These are phyloP conservation scores for Penicillium subrubescens DNA, from an alignment of 495 filamentous ascomycete species.

Conservation along the genomic window DNA sequence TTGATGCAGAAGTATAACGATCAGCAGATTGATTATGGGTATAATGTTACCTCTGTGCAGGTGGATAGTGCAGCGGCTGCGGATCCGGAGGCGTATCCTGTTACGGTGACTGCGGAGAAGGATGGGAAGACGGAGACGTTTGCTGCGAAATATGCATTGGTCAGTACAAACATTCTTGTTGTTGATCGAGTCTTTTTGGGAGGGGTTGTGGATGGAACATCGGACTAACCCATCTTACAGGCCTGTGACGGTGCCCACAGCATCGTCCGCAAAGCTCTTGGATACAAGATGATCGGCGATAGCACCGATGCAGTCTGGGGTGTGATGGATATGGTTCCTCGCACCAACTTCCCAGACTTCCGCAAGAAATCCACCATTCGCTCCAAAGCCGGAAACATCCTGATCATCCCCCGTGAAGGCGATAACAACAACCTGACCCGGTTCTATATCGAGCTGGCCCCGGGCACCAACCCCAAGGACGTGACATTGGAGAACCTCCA, in stretches of 20 bases:
- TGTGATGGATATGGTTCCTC: constrained; percentile 79
- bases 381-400: constrained; percentile 58
- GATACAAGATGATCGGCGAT: constrained; percentile 73
- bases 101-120: constrained; percentile 55
- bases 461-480: constrained; percentile 46
- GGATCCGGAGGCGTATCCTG: constrained; percentile 52
- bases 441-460: constrained; percentile 70
- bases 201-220: background rate
- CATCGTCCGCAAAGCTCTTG: constrained; percentile 64
- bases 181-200: background rate
- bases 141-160: constrained; percentile 69
- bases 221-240: constrained; percentile 32
- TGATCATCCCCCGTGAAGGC: constrained; percentile 74
- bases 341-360: constrained; percentile 83
- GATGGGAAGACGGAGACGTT: constrained; percentile 55
- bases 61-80: constrained; percentile 47
- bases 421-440: constrained; percentile 62
- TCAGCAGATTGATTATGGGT: constrained; percentile 62
- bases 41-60: constrained; percentile 54
- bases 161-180: constrained; percentile 33
- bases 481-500: constrained; percentile 58
- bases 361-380: constrained; percentile 67
- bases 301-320: constrained; percentile 76
- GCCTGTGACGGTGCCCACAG: constrained; percentile 82
- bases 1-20: constrained; percentile 47